These are phyloP conservation scores for Penicillium sp. DNA, from an alignment of 2,329 filamentous ascomycete genomes.

Conservation along the genomic window DNA sequence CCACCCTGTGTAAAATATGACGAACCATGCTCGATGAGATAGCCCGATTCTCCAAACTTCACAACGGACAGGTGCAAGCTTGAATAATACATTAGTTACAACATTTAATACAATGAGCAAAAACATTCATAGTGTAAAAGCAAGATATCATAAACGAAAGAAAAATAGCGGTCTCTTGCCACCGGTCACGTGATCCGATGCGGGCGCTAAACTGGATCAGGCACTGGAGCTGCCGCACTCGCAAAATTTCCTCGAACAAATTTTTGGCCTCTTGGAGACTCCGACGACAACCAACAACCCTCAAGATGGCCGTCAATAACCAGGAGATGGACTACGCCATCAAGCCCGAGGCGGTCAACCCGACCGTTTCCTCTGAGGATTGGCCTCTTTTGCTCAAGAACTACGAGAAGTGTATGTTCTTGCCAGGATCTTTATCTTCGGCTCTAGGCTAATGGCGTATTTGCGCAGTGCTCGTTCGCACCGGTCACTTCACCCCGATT, in stretches of 20 bases:
- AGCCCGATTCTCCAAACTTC: not conserved
- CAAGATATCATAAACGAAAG: not conserved
- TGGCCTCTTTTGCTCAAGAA: constrained; percentile 96
- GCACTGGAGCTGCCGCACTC: constrained; percentile 27
- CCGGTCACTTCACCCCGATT: constrained; percentile 95
- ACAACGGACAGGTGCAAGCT: not conserved
- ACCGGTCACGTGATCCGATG: constrained; percentile 14
- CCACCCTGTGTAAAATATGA: not conserved
- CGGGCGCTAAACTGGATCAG: constrained; percentile 18
- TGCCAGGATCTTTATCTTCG: constrained; percentile 1
- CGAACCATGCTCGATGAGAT: not conserved
- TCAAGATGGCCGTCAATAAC: constrained; percentile 50
- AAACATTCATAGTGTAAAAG: not conserved
- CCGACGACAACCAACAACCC: constrained; percentile 20
- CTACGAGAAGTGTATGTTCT: constrained; percentile 74
- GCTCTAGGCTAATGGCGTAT: constrained; percentile 9
- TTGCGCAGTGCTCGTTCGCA: constrained; percentile 72
- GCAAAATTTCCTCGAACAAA: constrained; percentile 28
- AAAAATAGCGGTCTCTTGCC: not conserved
- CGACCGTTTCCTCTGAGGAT: constrained; percentile 77
- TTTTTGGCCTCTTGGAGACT: constrained; percentile 14
- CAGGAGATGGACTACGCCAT: constrained; percentile 76
- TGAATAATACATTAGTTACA: not conserved
- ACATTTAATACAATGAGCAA: not conserved
- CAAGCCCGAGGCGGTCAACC: constrained; percentile 82